Base-by-base conservation (phyloP, 2,329 filamentous ascomycete species). In the Beauveria australis region DNA sequence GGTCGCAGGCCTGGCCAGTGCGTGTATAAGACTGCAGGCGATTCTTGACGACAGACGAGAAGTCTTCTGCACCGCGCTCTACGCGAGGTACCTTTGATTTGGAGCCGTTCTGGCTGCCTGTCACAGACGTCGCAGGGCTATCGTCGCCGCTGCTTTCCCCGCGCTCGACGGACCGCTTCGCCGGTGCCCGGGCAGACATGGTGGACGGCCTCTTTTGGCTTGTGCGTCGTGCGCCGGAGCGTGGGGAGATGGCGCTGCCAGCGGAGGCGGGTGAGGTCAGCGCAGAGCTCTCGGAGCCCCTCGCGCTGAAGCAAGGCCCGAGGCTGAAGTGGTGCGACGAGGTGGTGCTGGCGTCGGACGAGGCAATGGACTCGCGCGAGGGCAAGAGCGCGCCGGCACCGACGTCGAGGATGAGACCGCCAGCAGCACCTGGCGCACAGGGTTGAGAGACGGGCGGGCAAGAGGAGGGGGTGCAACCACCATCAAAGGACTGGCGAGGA, bases 31-130 rank as follows among this genome's bases (percentile, higher is more conserved):
- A 78, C 64, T 80, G 78, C 49, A 84, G 72, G 59, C 81, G 79
- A 67, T 73, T 81, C 74, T 83, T 83, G 65, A 84, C 80, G 37
- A 81, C 78, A 61, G 73, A 78, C 3, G 81, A 84, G 64, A 83
- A 84, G 65, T 82, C 79, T 54, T 80, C 77, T 26, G 73, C 67
- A 4, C 74, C 73, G 60, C 76, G 76, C 49, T 82, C 79, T 22
- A 80, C 67, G n/a, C 78, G 73, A 44, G 80, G 75, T 60, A 80
- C 69, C 71, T 82, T 83, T 64, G 74, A 67, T 70, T 80, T 81
- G 61, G 63, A 63, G 28, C 69, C 67, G 46, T 64, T 54, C 47
- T 59, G 55, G 49, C 51, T 46, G 33, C 52, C 55, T 3, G 56
- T 33, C 3, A 52, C 47, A 9, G 51, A 51, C 12, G 10, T 43